phyloP scores from a whole-genome alignment of 2,329 filamentous ascomycete genomes.

The Cercospora nicotianae region DNA sequence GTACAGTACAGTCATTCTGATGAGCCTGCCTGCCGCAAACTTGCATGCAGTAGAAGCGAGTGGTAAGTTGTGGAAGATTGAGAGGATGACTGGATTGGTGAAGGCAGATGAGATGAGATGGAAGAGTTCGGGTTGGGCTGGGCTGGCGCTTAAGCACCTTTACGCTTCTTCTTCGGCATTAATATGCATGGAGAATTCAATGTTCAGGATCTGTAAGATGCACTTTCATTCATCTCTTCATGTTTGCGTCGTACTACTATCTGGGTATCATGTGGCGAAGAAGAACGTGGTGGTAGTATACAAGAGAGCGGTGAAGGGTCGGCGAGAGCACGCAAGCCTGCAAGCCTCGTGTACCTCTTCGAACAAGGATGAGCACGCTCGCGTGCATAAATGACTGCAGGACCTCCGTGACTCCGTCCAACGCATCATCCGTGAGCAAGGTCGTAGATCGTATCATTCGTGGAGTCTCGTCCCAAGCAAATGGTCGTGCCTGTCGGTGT shows the following conservation, averaged over 20 bases:
- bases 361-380: slow-evolving; percentile 10
- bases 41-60: not conserved
- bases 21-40: not conserved
- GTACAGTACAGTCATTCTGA: not conserved
- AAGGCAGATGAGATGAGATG: not conserved
- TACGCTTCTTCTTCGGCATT: not conserved
- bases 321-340: slow-evolving; percentile 3
- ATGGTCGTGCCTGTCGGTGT: slow-evolving; percentile 6
- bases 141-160: not conserved
- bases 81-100: no score
- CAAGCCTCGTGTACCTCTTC: not conserved
- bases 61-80: not conserved
- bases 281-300: slow-evolving; percentile 2
- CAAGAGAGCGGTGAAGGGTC: slow-evolving; percentile 8
- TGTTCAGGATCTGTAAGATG: no score
- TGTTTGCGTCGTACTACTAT: not conserved
- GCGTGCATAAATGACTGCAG: not conserved
- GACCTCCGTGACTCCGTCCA: slow-evolving; percentile 6
- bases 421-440: slow-evolving; percentile 14
- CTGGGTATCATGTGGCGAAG: slow-evolving; percentile 12
- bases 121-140: not conserved
- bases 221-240: not conserved
- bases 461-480: slow-evolving; percentile 8
- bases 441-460: slow-evolving; percentile 12
- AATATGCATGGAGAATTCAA: not conserved